These are phyloP conservation scores for Pseudogymnoascus sp. DNA, from an alignment of 2,329 filamentous ascomycete genomes.

Conservation along the genomic window DNA sequence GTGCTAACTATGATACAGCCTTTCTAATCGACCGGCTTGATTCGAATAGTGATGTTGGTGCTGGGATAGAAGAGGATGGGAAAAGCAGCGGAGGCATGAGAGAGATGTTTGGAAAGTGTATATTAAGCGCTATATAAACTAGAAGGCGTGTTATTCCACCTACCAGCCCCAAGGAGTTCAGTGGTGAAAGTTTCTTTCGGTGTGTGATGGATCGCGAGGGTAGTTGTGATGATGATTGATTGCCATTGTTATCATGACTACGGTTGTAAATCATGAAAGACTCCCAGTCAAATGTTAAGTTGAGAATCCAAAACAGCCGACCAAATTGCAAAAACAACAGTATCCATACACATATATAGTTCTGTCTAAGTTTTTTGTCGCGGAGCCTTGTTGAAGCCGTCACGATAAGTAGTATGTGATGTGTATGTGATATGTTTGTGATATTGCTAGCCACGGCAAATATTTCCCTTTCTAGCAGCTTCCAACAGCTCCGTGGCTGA, in stretches of 20 bases:
- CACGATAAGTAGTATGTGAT: not conserved
- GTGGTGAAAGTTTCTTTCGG: not conserved
- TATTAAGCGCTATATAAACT: constrained; percentile 5
- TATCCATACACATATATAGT: not conserved
- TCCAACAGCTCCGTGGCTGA: not conserved
- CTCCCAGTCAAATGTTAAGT: not conserved
- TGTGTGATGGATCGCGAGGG: not conserved
- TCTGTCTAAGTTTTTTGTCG: no score
- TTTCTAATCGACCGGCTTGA: not conserved
- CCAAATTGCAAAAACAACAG: not conserved
- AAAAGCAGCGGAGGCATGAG: not conserved
- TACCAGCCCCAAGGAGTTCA: not conserved
- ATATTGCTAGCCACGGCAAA: not conserved
- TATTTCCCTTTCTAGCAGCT: not conserved
- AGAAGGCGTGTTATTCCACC: constrained; percentile 2
- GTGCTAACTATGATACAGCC: not conserved
- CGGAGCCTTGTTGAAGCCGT: not conserved
- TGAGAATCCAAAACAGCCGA: not conserved
- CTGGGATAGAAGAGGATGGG: not conserved
- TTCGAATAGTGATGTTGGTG: not conserved
- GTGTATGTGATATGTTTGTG: not conserved
- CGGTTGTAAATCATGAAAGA: no score
- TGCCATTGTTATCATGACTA: no score
- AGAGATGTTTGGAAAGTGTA: not conserved
- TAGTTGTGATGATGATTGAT: not conserved